These are phyloP conservation scores for Cytidiella melzeri DNA, from an alignment of 768 basidiomycete species.

Conservation along the genomic window DNA sequence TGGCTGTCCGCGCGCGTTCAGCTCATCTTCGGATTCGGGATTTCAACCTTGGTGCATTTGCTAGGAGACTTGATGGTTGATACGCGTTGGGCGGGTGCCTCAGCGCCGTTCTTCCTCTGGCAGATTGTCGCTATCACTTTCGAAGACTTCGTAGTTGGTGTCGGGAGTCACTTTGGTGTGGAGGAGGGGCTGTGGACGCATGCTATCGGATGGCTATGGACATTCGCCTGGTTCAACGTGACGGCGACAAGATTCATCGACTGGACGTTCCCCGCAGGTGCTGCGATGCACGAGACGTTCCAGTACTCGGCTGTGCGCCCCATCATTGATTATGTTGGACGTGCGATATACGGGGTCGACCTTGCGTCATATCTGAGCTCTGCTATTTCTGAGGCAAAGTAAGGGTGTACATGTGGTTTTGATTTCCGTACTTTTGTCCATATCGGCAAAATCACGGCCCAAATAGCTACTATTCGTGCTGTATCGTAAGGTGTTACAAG, in stretches of 20 bases:
- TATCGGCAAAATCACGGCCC: too few relatives aligned
- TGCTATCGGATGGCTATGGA: slow-evolving; percentile 14
- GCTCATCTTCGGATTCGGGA: slow-evolving; percentile 16
- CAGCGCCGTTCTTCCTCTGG: slow-evolving; percentile 14
- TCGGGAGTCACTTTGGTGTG: neutral
- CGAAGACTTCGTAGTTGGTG: slow-evolving; percentile 13
- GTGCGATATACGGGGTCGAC: neutral
- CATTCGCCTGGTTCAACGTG: slow-evolving; percentile 8
- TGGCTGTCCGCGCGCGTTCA: slow-evolving; percentile 15
- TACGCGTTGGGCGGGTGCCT: slow-evolving; percentile 6
- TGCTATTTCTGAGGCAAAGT: too few relatives aligned
- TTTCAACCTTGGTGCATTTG: slow-evolving; percentile 14
- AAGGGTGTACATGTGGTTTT: too few relatives aligned
- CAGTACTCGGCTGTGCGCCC: neutral
- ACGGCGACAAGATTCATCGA: slow-evolving; percentile 5
- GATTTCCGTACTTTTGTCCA: too few relatives aligned
- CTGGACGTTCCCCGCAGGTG: neutral
- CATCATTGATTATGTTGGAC: neutral
- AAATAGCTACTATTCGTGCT: too few relatives aligned
- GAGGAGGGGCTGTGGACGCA: neutral
- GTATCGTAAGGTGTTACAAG: too few relatives aligned
- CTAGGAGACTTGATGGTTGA: slow-evolving; percentile 16
- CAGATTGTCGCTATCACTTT: slow-evolving; percentile 14
- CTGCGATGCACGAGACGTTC: neutral
- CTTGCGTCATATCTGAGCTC: neutral